Evolutionary conservation across 2,329 filamentous ascomycete species (phyloP), one percentile per base, ranked within the genome.

Genomic region (Stemphylium vesicarium): DNA sequence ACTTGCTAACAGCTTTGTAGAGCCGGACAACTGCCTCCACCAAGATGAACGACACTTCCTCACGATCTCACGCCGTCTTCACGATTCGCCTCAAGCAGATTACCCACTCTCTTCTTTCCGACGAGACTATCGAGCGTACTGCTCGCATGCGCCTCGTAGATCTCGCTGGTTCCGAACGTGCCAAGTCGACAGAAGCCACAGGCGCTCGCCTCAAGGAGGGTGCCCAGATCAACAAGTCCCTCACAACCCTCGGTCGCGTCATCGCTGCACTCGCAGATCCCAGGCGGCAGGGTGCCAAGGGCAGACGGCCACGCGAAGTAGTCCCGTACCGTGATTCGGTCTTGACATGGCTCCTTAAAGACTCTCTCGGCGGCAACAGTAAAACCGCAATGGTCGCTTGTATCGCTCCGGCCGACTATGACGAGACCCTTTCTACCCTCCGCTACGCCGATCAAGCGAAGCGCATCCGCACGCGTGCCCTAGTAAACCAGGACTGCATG

Each of bases 341-440:
- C 38, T 77, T 89, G 29, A 89, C 87, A 10, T 89, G 94, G 94
- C 84, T 99, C 4, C 83, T 99, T 61, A 98, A 98, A 75, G 95
- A 99, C 76, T 96, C 91, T 1, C 82, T 99, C 0, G 95, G 95
- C 11, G 95, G 95, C 50, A 99, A 99, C 82, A 94, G 89, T 71
- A 99, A 98, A 78, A 99, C 95, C 9, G 95, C 95, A 59, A 99
- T 99, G 95, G 97, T 99, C 68, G 95, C 95, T 8, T 98, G 95
- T 74, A 96, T 99, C 65, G 89, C 92, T 4, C 95, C 95, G 0
- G 88, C 91, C 0, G 95, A 99, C 78, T 98, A 99, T 72, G 95
- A 99, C 53, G 95, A 99, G 75, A 99, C 95, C 0, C 84, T 99
- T 1, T 96, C 92, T 2, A 99, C 95, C 1, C 85, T 99, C 11